phyloP scores from a whole-genome alignment of 306 rosid species.

The Ammopiptanthus mongolicus region DNA sequence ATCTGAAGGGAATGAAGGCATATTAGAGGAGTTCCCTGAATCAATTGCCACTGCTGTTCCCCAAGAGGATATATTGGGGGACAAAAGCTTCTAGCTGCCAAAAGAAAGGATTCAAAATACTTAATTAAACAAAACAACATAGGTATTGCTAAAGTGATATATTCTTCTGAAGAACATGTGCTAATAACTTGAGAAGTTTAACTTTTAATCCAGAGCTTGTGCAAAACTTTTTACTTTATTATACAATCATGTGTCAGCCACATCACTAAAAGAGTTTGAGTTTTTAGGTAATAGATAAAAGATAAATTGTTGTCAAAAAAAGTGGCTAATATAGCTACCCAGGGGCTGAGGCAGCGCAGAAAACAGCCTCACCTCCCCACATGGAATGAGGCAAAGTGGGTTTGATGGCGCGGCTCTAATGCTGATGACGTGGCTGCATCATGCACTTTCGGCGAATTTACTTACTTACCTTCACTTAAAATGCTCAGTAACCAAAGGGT shows the following conservation, averaged over 20 bases:
- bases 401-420: too few relatives aligned
- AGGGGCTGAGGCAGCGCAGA: too few relatives aligned
- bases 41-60: constrained; percentile 66
- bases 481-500: too few relatives aligned
- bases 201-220: background rate
- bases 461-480: too few relatives aligned
- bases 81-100: constrained; percentile 77
- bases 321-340: too few relatives aligned
- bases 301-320: too few relatives aligned
- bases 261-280: background rate
- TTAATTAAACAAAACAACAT: constrained; percentile 7
- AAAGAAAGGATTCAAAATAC: constrained; percentile 18
- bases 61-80: constrained; percentile 89
- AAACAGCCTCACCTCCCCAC: too few relatives aligned
- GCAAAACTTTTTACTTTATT: background rate
- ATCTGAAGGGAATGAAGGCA: constrained; percentile 73
- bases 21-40: constrained; percentile 63
- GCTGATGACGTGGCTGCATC: too few relatives aligned
- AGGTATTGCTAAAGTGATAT: background rate
- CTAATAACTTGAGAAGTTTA: constrained; percentile 3
- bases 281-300: background rate
- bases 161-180: background rate
- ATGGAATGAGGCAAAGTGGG: too few relatives aligned
- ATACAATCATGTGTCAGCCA: background rate
- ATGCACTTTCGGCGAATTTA: too few relatives aligned